Evolutionary conservation across 495 filamentous ascomycete genomes (phyloP).

Genomic region (Aspergillus incahuasiensis): DNA sequence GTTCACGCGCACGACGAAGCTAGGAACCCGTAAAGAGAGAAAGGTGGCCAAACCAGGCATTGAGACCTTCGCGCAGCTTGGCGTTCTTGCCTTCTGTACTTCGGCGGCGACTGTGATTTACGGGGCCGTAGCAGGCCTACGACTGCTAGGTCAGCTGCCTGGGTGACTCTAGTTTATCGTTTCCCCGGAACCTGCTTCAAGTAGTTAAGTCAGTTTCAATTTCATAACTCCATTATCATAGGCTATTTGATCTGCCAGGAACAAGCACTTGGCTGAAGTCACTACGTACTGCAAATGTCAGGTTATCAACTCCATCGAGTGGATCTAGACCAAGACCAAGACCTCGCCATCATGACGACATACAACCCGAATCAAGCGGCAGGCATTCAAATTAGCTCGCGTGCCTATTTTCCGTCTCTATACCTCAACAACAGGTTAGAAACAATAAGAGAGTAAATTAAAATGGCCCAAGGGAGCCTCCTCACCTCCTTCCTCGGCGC

Average conservation of each 20-base stretch:
- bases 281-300: not conserved
- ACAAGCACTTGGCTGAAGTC: slow-evolving; percentile 1
- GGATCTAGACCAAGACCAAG: not conserved
- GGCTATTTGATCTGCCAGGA: not conserved
- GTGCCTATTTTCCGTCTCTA: not conserved
- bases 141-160: slow-evolving; percentile 18
- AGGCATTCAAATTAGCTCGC: not conserved
- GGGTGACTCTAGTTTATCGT: not conserved
- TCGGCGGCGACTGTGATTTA: slow-evolving; percentile 15
- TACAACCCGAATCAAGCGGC: not conserved
- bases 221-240: no score
- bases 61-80: slow-evolving; percentile 27
- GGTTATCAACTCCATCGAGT: not conserved
- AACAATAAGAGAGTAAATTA: not conserved
- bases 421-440: no score
- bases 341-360: slow-evolving; percentile 16
- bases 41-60: slow-evolving; percentile 24
- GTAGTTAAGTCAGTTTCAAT: not conserved
- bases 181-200: no score
- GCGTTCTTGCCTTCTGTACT: slow-evolving; percentile 24
- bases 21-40: slow-evolving; percentile 26
- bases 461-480: slow-evolving; percentile 17
- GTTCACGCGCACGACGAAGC: slow-evolving; percentile 26
- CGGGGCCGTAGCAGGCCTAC: slow-evolving; percentile 21
- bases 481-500: slow-evolving; percentile 58